Conservation (phyloP, 352 stramenopile genomes). For the Globisporangium nodosum region DNA sequence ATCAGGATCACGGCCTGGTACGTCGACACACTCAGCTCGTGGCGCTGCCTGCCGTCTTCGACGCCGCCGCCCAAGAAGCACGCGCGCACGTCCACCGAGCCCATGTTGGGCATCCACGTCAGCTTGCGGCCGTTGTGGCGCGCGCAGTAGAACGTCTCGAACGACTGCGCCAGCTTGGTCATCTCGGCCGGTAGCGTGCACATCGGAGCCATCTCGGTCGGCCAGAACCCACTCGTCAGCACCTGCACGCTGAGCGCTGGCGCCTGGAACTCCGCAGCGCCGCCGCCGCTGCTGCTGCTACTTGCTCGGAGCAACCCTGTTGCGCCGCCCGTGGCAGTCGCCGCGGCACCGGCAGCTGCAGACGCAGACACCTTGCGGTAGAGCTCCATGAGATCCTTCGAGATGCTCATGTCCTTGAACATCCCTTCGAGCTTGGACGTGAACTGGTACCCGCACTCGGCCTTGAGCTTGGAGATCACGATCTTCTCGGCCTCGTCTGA, state of each 20-base stretch:
- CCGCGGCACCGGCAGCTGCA: constrained; percentile 14
- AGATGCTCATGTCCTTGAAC: constrained; percentile 99
- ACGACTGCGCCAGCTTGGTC: constrained; percentile 76
- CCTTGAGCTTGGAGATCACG: constrained; percentile 96
- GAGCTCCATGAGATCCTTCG: constrained; percentile 94
- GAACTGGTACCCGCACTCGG: constrained; percentile 99
- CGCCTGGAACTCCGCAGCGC: background rate
- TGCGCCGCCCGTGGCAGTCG: background rate
- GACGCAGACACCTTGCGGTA: constrained; percentile 39
- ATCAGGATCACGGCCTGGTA: constrained; percentile 99
- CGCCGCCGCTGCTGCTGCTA: background rate
- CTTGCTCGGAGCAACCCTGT: background rate
- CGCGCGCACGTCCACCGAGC: constrained; percentile 88
- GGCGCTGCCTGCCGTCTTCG: constrained; percentile 37
- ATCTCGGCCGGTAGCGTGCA: constrained; percentile 84
- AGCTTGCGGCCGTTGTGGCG: constrained; percentile 94
- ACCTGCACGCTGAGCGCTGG: constrained; percentile 63
- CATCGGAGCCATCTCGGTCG: constrained; percentile 72
- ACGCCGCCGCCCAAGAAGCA: constrained; percentile 69
- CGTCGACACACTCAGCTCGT: constrained; percentile 97
- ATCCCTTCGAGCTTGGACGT: constrained; percentile 99
- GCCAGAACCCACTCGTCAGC: constrained; percentile 86
- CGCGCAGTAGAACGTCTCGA: constrained; percentile 93
- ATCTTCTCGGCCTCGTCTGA: constrained; percentile 89
- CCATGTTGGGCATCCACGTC: constrained; percentile 94